A percentile compares a stretch with the other conserved stretches of the same genome.
Conservation (phyloP, 2,329 filamentous ascomycete genomes). For the Penicillium vulpinum region DNA sequence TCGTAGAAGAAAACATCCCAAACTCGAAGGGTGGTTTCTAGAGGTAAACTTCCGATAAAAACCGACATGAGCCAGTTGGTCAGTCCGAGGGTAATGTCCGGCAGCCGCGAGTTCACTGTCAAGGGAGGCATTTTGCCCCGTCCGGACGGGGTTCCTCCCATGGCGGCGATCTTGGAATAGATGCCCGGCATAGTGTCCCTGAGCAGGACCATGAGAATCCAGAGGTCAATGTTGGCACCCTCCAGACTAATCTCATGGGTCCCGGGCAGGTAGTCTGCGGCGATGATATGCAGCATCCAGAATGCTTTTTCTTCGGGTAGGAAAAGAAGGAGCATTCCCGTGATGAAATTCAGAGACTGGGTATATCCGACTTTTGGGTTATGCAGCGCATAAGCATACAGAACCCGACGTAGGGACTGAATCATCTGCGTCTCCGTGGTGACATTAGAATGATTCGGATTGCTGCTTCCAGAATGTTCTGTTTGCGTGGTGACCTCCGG, state of each 20-base stretch:
- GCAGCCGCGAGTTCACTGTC: conserved; percentile 59
- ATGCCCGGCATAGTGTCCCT: conserved; percentile 78
- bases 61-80: conserved; percentile 98
- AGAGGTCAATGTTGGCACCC: conserved; percentile 89
- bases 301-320: conserved; percentile 90
- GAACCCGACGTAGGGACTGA: conserved; percentile 74
- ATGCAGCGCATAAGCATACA: conserved; percentile 87
- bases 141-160: conserved; percentile 45
- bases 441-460: conserved; percentile 34
- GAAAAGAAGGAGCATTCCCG: conserved; percentile 84
- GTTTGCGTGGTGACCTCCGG: conserved; percentile 49
- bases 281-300: conserved; percentile 90
- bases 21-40: conserved; percentile 85
- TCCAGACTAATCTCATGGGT: conserved; percentile 90
- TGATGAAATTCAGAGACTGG: conserved; percentile 92
- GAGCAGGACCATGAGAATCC: conserved; percentile 85
- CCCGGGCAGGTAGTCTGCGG: conserved; percentile 80
- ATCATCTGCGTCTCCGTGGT: conserved; percentile 74
- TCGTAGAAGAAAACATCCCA: conserved; percentile 98
- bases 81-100: conserved; percentile 87
- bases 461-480: conserved; percentile 35
- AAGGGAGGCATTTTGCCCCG: conserved; percentile 44
- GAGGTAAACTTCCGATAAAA: conserved; percentile 88
- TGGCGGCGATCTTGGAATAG: conserved; percentile 85
- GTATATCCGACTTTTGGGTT: conserved; percentile 93